Percentiles rank a stretch among this genome's conserved stretches.
Evolutionary conservation across 2,329 filamentous ascomycete genomes (phyloP).

Genomic region (Xylaria sp.): DNA sequence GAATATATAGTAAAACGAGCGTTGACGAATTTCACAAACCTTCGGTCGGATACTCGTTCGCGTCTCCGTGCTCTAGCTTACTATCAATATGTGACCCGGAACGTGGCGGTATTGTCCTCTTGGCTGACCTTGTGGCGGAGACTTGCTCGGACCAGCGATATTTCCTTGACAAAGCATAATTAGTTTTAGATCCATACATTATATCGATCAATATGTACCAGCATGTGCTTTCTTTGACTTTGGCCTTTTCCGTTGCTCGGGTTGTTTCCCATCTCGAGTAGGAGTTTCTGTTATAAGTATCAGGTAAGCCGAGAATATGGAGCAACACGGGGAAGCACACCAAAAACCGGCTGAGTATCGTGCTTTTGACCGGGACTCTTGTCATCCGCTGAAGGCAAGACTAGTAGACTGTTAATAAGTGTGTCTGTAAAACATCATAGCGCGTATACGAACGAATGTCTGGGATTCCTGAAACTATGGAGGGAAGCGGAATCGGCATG

Average conservation of each 20-base stretch:
- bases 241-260: background rate
- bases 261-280: background rate
- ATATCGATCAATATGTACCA: conserved; percentile 15
- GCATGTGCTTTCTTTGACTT: conserved; percentile 4
- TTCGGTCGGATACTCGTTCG: conserved; percentile 13
- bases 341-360: background rate
- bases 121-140: conserved; percentile 17
- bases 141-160: conserved; percentile 1
- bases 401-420: conserved; percentile 13
- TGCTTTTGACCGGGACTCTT: background rate
- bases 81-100: background rate
- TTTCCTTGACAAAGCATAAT: conserved; percentile 3
- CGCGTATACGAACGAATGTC: conserved; percentile 13
- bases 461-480: conserved; percentile 6
- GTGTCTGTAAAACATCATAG: too few species aligned
- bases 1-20: background rate
- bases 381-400: background rate
- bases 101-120: background rate
- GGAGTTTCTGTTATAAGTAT: conserved; percentile 3
- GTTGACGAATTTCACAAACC: conserved; percentile 12
- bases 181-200: background rate
- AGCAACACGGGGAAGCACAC: background rate
- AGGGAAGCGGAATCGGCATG: conserved; percentile 16
- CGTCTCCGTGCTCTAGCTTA: background rate
- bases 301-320: background rate